phyloP scores from a whole-genome alignment of 2,329 filamentous ascomycete genomes.

The Pseudopyrenochaeta lycopersici region DNA sequence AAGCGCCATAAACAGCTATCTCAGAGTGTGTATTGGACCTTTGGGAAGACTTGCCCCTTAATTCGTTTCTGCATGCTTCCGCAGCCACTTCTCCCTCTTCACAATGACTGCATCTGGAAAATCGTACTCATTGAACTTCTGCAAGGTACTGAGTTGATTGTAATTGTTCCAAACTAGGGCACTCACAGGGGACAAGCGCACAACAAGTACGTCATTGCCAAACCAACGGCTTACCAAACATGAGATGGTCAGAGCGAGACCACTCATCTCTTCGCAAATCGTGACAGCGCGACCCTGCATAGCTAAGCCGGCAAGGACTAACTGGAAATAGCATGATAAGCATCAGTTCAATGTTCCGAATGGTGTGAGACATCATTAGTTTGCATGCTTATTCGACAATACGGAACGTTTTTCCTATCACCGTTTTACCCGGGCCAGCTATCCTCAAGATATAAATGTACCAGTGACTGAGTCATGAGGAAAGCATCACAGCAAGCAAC shows the following conservation, averaged over 20 bases:
- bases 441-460: neutral
- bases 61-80: neutral
- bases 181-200: neutral
- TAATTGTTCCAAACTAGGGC: neutral
- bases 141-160: neutral
- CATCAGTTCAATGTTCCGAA: conserved; percentile 10
- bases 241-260: neutral
- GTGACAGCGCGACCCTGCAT: neutral
- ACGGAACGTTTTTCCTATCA: neutral
- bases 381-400: conserved; percentile 1
- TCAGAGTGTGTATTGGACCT: neutral
- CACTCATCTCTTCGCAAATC: neutral
- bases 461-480: neutral
- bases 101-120: neutral
- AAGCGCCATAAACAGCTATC: neutral
- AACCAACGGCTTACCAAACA: neutral
- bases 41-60: neutral
- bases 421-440: neutral
- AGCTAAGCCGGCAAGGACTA: neutral
- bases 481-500: conserved; percentile 2
- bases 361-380: conserved; percentile 7
- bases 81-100: neutral
- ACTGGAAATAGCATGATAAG: conserved; percentile 9
- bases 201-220: neutral
- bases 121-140: neutral